Percentiles rank a stretch among this genome's conserved stretches.
Evolutionary conservation across 1,139 yeast species (phyloP).

Genomic region (Scheffersomyces cryptocercus): DNA sequence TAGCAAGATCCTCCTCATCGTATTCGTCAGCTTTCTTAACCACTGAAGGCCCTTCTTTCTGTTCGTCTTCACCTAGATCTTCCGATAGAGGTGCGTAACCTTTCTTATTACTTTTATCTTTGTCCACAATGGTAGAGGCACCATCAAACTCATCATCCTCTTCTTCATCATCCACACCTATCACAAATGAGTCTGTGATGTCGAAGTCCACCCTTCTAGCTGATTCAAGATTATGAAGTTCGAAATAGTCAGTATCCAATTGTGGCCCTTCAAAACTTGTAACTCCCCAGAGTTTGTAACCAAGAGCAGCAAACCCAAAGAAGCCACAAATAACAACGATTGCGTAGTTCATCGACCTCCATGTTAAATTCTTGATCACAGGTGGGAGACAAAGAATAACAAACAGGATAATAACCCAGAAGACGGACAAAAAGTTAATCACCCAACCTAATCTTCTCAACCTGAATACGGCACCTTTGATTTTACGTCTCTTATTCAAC

Average conservation of each 20-base stretch:
- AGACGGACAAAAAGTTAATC: constrained; percentile 58
- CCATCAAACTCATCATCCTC: constrained; percentile 7
- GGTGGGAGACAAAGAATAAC: constrained; percentile 75
- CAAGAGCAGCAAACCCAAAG: constrained; percentile 45
- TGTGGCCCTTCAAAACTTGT: constrained; percentile 64
- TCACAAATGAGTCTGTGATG: constrained; percentile 11
- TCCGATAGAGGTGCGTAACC: constrained; percentile 7
- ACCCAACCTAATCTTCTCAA: constrained; percentile 66
- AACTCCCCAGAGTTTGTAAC: constrained; percentile 63
- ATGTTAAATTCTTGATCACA: constrained; percentile 58
- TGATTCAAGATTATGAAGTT: constrained; percentile 32
- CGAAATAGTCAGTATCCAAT: constrained; percentile 53
- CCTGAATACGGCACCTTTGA: constrained; percentile 72
- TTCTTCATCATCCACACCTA: constrained; percentile 16
- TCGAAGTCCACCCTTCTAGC: constrained; percentile 1
- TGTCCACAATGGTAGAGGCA: neutral
- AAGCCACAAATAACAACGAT: constrained; percentile 57
- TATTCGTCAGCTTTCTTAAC: neutral
- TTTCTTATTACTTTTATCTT: neutral
- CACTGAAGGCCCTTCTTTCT: neutral
- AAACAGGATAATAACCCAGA: constrained; percentile 63
- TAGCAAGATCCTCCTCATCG: no score
- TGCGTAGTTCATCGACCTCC: constrained; percentile 73
- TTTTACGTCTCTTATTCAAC: constrained; percentile 59
- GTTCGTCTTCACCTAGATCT: constrained; percentile 10